Conservation (phyloP, 768 basidiomycete species). For the Tulasnella sp. region DNA sequence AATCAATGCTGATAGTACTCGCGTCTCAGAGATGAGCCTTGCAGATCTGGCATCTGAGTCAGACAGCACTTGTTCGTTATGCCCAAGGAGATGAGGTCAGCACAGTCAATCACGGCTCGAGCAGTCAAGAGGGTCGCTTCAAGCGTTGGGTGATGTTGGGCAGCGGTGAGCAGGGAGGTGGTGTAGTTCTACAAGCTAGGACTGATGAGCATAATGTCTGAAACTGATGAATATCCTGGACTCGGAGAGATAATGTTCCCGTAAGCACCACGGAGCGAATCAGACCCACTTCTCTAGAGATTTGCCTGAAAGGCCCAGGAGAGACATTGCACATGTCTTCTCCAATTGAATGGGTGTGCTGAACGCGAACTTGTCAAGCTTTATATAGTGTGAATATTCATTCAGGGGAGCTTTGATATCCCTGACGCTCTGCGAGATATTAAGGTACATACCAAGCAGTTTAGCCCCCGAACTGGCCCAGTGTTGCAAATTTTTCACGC, state of each 20-base stretch:
- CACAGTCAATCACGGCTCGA: conserved; percentile 50
- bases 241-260: background rate
- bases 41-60: conserved; percentile 18
- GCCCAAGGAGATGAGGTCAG: conserved; percentile 44
- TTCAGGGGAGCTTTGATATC: too few species aligned
- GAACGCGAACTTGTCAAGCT: conserved; percentile 76
- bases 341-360: conserved; percentile 35
- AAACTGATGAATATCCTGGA: conserved; percentile 20
- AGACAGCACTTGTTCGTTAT: conserved; percentile 4
- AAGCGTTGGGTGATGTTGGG: conserved; percentile 57
- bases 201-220: conserved; percentile 30
- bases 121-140: conserved; percentile 60
- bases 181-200: conserved; percentile 51
- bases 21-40: conserved; percentile 17
- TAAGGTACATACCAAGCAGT: too few species aligned
- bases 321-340: background rate
- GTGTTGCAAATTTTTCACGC: too few species aligned
- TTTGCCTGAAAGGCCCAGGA: conserved; percentile 9
- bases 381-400: too few species aligned
- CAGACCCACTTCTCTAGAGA: conserved; percentile 6
- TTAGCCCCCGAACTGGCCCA: too few species aligned
- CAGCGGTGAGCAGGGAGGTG: conserved; percentile 61
- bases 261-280: background rate
- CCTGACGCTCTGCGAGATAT: too few species aligned
- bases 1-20: conserved; percentile 50